Evolutionary conservation across 805 yeast species (phyloP).

Genomic region (Candida krabiensis): DNA sequence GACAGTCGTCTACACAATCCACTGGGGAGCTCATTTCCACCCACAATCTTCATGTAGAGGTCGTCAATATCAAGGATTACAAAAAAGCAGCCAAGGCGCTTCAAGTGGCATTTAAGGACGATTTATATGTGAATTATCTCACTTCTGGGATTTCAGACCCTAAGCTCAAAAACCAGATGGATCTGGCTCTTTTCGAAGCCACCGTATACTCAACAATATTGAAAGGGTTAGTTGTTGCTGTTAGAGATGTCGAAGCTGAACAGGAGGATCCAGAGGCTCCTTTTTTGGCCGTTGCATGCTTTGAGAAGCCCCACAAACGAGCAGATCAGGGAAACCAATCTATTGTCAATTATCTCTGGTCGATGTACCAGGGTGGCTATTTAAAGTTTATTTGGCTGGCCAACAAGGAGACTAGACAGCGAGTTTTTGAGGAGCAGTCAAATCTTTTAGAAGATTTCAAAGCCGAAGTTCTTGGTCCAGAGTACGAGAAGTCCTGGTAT

Average conservation of each 20-base stretch:
- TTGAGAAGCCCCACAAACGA: conserved; percentile 35
- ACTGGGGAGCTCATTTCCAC: not conserved
- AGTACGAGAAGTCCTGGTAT: conserved; percentile 49
- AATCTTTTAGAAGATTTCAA: conserved; percentile 46
- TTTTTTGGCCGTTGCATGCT: conserved; percentile 54
- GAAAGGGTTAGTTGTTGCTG: conserved; percentile 50
- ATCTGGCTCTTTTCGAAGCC: conserved; percentile 52
- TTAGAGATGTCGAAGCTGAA: conserved; percentile 49
- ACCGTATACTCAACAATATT: conserved; percentile 51
- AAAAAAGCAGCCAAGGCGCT: conserved; percentile 56
- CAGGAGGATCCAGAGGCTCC: conserved; percentile 40
- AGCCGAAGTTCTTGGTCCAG: conserved; percentile 42
- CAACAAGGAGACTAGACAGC: conserved; percentile 44
- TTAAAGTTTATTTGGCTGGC: conserved; percentile 35
- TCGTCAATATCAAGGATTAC: conserved; percentile 42
- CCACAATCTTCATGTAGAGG: conserved; percentile 28
- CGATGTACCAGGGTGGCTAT: conserved; percentile 35
- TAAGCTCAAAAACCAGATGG: conserved; percentile 40
- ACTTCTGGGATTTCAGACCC: conserved; percentile 40
- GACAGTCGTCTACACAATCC: conserved; percentile 1
- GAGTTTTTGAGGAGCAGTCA: conserved; percentile 51
- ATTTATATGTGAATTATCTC: conserved; percentile 52
- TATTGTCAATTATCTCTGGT: conserved; percentile 33
- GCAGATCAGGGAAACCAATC: conserved; percentile 24
- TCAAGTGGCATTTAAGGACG: conserved; percentile 53